phyloP scores from a whole-genome alignment of 495 filamentous ascomycete genomes.

The Neurospora tetraspora region DNA sequence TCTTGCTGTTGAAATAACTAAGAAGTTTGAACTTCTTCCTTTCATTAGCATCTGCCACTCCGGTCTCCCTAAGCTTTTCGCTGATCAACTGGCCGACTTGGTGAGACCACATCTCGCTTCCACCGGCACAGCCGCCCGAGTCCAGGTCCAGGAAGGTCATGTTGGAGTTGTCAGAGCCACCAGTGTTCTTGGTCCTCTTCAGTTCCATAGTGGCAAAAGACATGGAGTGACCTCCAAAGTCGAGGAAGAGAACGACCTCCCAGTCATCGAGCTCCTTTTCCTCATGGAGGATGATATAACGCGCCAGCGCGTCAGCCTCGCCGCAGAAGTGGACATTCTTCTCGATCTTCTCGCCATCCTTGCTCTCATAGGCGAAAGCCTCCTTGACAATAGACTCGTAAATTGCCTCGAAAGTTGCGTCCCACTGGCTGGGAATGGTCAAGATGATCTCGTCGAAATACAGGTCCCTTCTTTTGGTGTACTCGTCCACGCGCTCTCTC shows the following conservation, averaged over 20 bases:
- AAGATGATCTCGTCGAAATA: neutral
- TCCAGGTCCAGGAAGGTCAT: constrained; percentile 3
- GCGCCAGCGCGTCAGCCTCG: constrained; percentile 3
- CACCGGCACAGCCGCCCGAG: neutral
- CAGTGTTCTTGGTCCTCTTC: neutral
- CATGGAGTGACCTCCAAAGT: constrained; percentile 6
- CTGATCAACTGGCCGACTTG: neutral
- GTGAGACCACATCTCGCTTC: constrained; percentile 6
- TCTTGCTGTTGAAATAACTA: neutral
- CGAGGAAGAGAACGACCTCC: constrained; percentile 3
- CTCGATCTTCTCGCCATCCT: neutral
- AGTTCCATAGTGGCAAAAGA: neutral
- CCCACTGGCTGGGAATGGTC: constrained; percentile 1
- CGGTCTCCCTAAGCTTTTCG: neutral
- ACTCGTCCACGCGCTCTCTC: neutral
- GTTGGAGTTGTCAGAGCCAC: neutral
- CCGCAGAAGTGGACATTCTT: neutral
- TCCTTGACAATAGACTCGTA: neutral
- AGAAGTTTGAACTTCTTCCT: neutral
- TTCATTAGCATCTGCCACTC: neutral
- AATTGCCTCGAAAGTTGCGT: neutral
- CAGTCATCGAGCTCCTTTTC: constrained; percentile 1
- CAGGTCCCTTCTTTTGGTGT: neutral
- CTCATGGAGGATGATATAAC: neutral
- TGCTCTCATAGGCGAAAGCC: neutral